phyloP scores from a whole-genome alignment of 2,329 filamentous ascomycete species.

The Salinomyces thailandicus region DNA sequence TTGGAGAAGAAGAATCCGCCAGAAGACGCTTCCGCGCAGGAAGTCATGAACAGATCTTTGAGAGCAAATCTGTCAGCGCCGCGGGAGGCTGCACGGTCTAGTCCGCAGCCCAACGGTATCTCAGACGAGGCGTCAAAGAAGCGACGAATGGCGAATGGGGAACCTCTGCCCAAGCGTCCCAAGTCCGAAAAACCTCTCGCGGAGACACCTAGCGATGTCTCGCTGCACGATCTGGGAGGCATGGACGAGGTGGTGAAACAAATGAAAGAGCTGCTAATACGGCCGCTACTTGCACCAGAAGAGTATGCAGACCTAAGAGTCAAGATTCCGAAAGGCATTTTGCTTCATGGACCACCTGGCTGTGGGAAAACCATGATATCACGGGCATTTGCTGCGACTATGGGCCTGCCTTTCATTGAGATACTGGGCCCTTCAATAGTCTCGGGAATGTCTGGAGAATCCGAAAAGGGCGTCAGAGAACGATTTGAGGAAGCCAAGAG shows the following conservation, averaged over 20 bases:
- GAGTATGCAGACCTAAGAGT: constrained; percentile 56
- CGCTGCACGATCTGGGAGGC: constrained; percentile 63
- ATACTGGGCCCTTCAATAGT: constrained; percentile 75
- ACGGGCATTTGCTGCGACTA: constrained; percentile 64
- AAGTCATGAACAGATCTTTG: constrained; percentile 54
- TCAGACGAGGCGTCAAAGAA: constrained; percentile 33
- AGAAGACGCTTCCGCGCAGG: constrained; percentile 15
- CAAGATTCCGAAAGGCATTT: constrained; percentile 61
- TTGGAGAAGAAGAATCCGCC: constrained; percentile 33
- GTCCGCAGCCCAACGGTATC: not conserved
- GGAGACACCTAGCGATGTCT: constrained; percentile 53
- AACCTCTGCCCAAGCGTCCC: constrained; percentile 56
- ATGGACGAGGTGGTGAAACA: constrained; percentile 61
- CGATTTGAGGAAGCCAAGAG: constrained; percentile 80
- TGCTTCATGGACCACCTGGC: constrained; percentile 73
- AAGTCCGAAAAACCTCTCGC: constrained; percentile 44
- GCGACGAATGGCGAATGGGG: constrained; percentile 49
- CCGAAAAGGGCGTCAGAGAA: constrained; percentile 74
- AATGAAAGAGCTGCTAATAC: constrained; percentile 59
- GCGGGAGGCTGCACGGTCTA: constrained; percentile 11
- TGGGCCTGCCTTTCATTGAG: constrained; percentile 68
- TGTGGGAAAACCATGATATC: constrained; percentile 82
- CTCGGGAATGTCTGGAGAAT: constrained; percentile 80
- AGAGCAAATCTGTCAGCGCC: constrained; percentile 19
- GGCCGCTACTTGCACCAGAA: constrained; percentile 59